These are phyloP conservation scores for Oxytropis ochrocephala DNA, from an alignment of 306 rosid species.

Conservation along the genomic window DNA sequence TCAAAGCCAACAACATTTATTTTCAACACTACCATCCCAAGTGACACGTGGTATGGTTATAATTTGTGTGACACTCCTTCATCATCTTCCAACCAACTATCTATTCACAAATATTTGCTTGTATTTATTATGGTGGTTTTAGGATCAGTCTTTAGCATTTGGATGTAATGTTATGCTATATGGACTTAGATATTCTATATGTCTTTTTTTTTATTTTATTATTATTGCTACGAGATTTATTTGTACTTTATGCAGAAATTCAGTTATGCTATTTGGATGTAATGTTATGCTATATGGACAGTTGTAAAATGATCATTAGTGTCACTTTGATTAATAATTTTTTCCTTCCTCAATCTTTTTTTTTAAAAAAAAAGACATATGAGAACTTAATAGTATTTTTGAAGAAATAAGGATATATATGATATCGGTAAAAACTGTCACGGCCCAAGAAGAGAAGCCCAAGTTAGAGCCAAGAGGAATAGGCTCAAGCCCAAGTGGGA, in stretches of 20 bases:
- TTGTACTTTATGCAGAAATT: background rate
- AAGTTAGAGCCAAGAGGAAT: too few relatives aligned
- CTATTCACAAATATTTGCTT: constrained; percentile 8
- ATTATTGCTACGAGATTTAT: too few relatives aligned
- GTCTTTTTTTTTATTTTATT: too few relatives aligned
- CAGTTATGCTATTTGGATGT: too few relatives aligned
- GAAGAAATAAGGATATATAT: background rate
- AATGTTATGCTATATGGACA: too few relatives aligned
- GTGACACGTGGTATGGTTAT: constrained; percentile 57
- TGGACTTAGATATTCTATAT: too few relatives aligned
- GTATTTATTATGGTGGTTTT: constrained; percentile 3
- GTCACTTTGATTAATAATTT: too few relatives aligned
- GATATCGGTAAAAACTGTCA: too few relatives aligned
- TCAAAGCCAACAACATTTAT: constrained; percentile 41
- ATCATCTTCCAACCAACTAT: constrained; percentile 38
- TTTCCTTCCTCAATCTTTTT: too few relatives aligned
- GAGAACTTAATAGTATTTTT: background rate
- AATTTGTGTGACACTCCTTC: constrained; percentile 27
- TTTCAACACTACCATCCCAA: constrained; percentile 52
- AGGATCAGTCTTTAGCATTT: constrained; percentile 29
- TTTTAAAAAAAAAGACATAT: background rate
- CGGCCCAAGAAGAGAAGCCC: too few relatives aligned
- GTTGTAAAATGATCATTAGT: too few relatives aligned
- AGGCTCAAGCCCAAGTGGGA: too few relatives aligned
- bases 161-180: constrained; percentile 7